Base-by-base conservation (phyloP, 306 rosid species). In the Inga leiocalycina region DNA sequence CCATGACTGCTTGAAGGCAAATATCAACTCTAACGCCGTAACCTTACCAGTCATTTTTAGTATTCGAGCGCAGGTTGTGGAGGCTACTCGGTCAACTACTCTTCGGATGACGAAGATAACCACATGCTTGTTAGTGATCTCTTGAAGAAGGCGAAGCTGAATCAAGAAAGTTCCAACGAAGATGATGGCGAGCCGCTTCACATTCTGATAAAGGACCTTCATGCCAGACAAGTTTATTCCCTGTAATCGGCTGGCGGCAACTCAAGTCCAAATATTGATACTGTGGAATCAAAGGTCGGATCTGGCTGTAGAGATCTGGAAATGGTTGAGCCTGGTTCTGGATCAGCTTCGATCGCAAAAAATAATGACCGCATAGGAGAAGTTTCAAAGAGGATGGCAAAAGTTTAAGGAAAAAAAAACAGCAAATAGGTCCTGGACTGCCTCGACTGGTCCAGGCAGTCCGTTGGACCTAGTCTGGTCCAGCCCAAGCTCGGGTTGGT, bases 141-240 rank as follows among this genome's bases (percentile, higher is more conserved):
- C 34, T 20, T 34, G 20, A 88, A 80, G 80, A 85, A 85, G 64
- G 13, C 34, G 22, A 79, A 84, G 44, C 77, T 15, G 44, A 46
- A 13, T 3, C n/a, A 1, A 10, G 75, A 61, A 39, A 16, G 8
- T 56, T 39, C 82, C 1, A 4, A 64, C 2, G 8, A 35, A 49
- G 80, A 20, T 3, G 84, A 62, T 15, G 81, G 13, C 8, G 75
- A 56, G 14, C 66, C 75, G 3, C 73, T 81, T 56, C 43, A 14
- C 30, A 13, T 10, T 77, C 74, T 70, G 22, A 80, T 86, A 8
- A 93, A 92, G 85, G 98, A 95, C 77, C 92, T 95, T 69, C 98
- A 98, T 2, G 37, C 84, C 27, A 87, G 87, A 74, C 86, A 97
- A 46, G 89, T 95, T 34, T 95, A 87, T 69, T 88, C 97, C 4